These are phyloP conservation scores for Apiospora sp. DNA, from an alignment of 2,329 filamentous ascomycete genomes.

Conservation along the genomic window DNA sequence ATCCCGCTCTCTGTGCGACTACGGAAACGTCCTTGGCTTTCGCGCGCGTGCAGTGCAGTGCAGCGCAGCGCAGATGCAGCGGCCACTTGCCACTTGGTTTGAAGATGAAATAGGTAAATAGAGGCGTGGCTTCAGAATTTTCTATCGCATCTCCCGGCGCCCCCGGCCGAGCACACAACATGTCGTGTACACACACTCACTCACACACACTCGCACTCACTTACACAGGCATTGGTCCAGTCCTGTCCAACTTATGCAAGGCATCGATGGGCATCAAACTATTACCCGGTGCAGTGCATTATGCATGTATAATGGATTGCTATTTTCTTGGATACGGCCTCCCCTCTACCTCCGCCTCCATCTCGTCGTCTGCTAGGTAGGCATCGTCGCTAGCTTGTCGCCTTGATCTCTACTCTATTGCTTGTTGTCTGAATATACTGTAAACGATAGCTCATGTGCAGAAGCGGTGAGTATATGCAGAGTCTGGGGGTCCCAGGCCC, in stretches of 20 bases:
- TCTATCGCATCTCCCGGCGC: slow-evolving; percentile 8
- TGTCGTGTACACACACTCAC: neutral
- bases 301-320: slow-evolving; percentile 1
- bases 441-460: slow-evolving; percentile 2
- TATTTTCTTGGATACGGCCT: neutral
- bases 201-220: neutral
- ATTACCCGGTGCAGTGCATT: slow-evolving; percentile 7
- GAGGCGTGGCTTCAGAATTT: slow-evolving; percentile 12
- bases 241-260: slow-evolving; percentile 9
- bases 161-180: neutral
- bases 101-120: neutral
- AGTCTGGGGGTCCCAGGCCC: neutral
- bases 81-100: neutral
- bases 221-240: too few relatives aligned
- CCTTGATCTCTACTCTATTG: neutral
- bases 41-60: neutral
- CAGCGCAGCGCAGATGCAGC: neutral
- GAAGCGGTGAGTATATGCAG: slow-evolving; percentile 15
- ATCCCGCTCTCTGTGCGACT: slow-evolving; percentile 23
- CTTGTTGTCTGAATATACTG: neutral
- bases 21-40: slow-evolving; percentile 13
- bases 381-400: neutral
- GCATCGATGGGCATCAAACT: neutral
- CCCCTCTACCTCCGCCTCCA: neutral
- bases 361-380: neutral